These are phyloP conservation scores for Pseudocercospora macadamiae DNA, from an alignment of 2,329 filamentous ascomycete species.

Conservation along the genomic window DNA sequence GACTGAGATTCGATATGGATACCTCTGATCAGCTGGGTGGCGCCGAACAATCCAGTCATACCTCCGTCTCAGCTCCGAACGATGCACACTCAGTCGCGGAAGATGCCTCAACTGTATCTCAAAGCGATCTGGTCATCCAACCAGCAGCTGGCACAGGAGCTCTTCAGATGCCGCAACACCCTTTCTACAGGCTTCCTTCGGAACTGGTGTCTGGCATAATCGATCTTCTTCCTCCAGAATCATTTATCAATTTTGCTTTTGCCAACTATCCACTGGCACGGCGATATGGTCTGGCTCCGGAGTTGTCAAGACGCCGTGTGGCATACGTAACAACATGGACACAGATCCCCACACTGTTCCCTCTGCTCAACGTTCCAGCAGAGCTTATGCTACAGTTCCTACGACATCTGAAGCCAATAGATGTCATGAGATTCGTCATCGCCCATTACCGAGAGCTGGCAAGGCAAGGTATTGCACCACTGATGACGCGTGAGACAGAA, in stretches of 20 bases:
- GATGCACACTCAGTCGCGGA: background rate
- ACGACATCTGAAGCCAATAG: slow-evolving; percentile 40
- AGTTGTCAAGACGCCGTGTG: slow-evolving; percentile 36
- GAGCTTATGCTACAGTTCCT: slow-evolving; percentile 48
- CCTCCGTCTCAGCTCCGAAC: background rate
- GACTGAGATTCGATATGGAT: slow-evolving; percentile 27
- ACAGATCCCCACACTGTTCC: slow-evolving; percentile 33
- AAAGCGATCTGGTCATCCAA: background rate
- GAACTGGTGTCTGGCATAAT: slow-evolving; percentile 53
- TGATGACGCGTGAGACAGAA: slow-evolving; percentile 32
- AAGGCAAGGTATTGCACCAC: slow-evolving; percentile 39
- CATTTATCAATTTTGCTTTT: slow-evolving; percentile 51
- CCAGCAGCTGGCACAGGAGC: background rate
- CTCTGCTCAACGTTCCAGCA: slow-evolving; percentile 40
- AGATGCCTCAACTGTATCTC: background rate
- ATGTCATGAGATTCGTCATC: slow-evolving; percentile 44
- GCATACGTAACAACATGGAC: slow-evolving; percentile 37
- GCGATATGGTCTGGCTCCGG: slow-evolving; percentile 42
- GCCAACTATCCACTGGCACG: slow-evolving; percentile 50
- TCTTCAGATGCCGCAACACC: slow-evolving; percentile 27
- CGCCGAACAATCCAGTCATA: too few species aligned
- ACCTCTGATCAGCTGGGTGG: too few species aligned
- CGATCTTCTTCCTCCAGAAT: slow-evolving; percentile 42
- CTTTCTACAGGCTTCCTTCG: slow-evolving; percentile 47
- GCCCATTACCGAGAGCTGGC: slow-evolving; percentile 41